Evolutionary conservation across 805 yeast species (phyloP), one percentile per base, ranked within the genome.

Genomic region (Kodamaea kakaduensis): DNA sequence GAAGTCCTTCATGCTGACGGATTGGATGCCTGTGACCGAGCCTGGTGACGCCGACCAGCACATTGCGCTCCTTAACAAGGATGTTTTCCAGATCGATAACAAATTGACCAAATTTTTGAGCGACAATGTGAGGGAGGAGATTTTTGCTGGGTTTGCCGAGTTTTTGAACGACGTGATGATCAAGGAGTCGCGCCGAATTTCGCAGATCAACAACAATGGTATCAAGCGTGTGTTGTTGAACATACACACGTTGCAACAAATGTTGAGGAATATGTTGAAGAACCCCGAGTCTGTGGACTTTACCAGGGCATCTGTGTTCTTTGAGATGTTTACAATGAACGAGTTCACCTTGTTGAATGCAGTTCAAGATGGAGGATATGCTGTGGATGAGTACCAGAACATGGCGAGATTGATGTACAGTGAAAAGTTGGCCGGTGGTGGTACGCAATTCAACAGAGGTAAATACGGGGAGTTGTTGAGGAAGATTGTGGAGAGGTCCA

Each of bases 171-270:
- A 61, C 37, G 52, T 77, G 18, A 57, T 78, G 31, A 71, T 83
- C 4, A 55, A 54, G 20, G 81, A 78, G 14, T 71, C 84, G 4
- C 61, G 61, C 17, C 56, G 71, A 35, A 63, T 84, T 6, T 54
- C 56, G 14, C 67, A 64, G 31, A 61, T 81, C 47, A 81, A 79
- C 52, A 58, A 59, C 13, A 68, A 71, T 41, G 89, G 90, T 21
- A 65, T 81, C 37, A 71, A 73, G 45, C 71, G 75, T 44, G 60
- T 83, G 41, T 59, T 75, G 40, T 63, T 77, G 45, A 82, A 82
- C 51, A 75, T 83, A 14, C 65, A 77, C 34, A 78, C 82, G 1
- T 56, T 82, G 27, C 87, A 80, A 57, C 89, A 82, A 52, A 74
- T 78, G 72, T 66, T 83, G 37, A 69, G 83, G 40, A 76, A 74